Percentiles rank a stretch among this genome's conserved stretches.
Evolutionary conservation across 2,329 filamentous ascomycete species (phyloP).

Genomic region (Aspergillus terreus): DNA sequence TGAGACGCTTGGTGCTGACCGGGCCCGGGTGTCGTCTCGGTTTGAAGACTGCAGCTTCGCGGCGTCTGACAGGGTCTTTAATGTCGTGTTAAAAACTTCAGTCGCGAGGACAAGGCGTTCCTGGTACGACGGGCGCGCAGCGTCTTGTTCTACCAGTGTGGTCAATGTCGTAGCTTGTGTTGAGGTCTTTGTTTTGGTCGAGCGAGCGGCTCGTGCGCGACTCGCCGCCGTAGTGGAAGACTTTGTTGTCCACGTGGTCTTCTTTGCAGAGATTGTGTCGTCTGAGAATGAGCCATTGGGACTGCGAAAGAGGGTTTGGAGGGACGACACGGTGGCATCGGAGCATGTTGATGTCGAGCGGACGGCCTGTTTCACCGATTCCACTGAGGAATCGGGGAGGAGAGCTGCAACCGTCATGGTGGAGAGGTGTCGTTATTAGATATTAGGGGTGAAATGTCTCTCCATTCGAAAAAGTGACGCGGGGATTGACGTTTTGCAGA

Average conservation of each 20-base stretch:
- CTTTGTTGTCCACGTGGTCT: conserved; percentile 23
- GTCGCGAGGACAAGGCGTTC: conserved; percentile 43
- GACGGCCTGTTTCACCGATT: conserved; percentile 53
- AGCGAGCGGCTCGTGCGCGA: conserved; percentile 20
- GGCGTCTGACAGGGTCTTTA: conserved; percentile 42
- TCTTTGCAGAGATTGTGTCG: conserved; percentile 18
- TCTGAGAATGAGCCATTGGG: conserved; percentile 20
- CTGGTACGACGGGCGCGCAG: conserved; percentile 28
- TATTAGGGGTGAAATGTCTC: background rate
- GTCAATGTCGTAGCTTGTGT: conserved; percentile 25
- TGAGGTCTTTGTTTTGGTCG: conserved; percentile 22
- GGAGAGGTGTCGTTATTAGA: conserved; percentile 2
- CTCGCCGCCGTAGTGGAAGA: conserved; percentile 15
- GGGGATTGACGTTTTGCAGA: background rate
- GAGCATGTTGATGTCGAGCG: conserved; percentile 54
- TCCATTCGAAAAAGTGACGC: background rate
- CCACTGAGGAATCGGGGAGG: conserved; percentile 27
- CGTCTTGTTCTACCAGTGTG: conserved; percentile 22
- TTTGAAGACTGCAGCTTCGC: conserved; percentile 28
- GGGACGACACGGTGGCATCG: conserved; percentile 35
- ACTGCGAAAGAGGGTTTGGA: conserved; percentile 37
- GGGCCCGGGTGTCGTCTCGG: conserved; percentile 8
- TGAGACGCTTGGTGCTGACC: conserved; percentile 19
- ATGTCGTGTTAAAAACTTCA: conserved; percentile 43
- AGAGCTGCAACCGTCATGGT: conserved; percentile 33